These are phyloP conservation scores for Danielia oregonensis DNA, from an alignment of 805 yeast genomes.

Conservation along the genomic window DNA sequence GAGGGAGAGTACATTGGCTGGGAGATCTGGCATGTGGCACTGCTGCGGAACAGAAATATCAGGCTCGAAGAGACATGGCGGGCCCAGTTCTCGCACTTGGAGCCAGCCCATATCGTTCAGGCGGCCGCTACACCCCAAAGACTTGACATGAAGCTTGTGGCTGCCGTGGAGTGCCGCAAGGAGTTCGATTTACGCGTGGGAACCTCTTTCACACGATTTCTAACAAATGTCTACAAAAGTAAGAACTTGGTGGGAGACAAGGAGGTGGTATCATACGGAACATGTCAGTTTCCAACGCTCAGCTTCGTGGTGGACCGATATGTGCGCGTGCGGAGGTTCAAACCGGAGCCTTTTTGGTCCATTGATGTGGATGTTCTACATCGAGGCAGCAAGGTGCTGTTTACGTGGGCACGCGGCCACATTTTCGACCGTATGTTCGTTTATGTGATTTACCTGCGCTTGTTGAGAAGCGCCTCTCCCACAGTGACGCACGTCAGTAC, in stretches of 20 bases:
- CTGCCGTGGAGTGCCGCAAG: constrained; percentile 81
- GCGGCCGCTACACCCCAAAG: constrained; percentile 71
- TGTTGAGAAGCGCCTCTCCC: constrained; percentile 55
- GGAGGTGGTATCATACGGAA: constrained; percentile 72
- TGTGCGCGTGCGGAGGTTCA: constrained; percentile 66
- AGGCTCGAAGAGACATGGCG: constrained; percentile 52
- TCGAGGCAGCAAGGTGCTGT: constrained; percentile 35
- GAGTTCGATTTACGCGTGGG: constrained; percentile 91
- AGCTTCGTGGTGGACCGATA: constrained; percentile 95
- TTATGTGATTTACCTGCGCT: constrained; percentile 55
- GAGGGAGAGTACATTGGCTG: constrained; percentile 28
- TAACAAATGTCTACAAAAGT: constrained; percentile 52
- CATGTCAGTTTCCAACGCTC: constrained; percentile 93
- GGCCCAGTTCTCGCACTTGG: constrained; percentile 86
- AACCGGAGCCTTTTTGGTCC: constrained; percentile 79
- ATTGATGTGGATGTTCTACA: constrained; percentile 52
- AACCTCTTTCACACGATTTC: constrained; percentile 77
- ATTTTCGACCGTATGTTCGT: constrained; percentile 72
- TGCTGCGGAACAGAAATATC: constrained; percentile 44
- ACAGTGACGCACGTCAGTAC: constrained; percentile 47
- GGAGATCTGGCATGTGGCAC: constrained; percentile 64
- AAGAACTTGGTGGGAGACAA: constrained; percentile 28
- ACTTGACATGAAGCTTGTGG: constrained; percentile 65
- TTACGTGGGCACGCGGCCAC: constrained; percentile 71
- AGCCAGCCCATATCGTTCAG: constrained; percentile 60